phyloP scores from a whole-genome alignment of 495 filamentous ascomycete species.

The Penicillium goetzii region DNA sequence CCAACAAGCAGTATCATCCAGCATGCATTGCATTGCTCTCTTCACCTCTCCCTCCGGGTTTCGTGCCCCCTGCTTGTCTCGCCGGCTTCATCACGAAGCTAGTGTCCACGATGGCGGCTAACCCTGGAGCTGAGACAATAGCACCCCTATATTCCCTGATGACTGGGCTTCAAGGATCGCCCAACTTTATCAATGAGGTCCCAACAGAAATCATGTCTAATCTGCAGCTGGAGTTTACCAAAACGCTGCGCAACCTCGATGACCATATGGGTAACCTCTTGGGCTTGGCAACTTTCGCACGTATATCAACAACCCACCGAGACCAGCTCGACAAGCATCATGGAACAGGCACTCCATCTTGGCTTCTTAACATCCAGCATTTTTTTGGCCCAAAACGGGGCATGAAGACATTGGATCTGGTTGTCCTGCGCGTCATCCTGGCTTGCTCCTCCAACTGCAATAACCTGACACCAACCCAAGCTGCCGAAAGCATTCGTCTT shows the following conservation, averaged over 20 bases:
- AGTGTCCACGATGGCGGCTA: conserved; percentile 36
- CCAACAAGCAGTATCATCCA: conserved; percentile 35
- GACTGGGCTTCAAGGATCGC: conserved; percentile 36
- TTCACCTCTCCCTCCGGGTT: conserved; percentile 37
- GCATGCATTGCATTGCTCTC: conserved; percentile 50
- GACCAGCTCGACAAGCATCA: conserved; percentile 13
- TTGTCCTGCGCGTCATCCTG: conserved; percentile 55
- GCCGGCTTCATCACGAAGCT: conserved; percentile 45
- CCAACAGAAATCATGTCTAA: conserved; percentile 44
- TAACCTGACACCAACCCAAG: conserved; percentile 41
- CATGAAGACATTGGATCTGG: conserved; percentile 58
- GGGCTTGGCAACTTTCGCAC: conserved; percentile 54
- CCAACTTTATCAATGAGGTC: conserved; percentile 38
- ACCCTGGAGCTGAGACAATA: conserved; percentile 46
- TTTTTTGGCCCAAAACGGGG: conserved; percentile 55
- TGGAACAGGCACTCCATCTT: conserved; percentile 26
- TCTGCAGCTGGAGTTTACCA: conserved; percentile 51
- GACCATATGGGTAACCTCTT: conserved; percentile 53
- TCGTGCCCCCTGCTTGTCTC: conserved; percentile 45
- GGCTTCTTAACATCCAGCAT: conserved; percentile 47
- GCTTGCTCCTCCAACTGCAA: conserved; percentile 52
- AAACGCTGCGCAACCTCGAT: conserved; percentile 49
- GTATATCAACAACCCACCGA: conserved; percentile 35
- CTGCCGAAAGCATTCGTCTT: conserved; percentile 52
- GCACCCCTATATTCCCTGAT: conserved; percentile 49